Conservation (phyloP, 1,284 basidiomycete genomes). For the Marasmius fiardii region DNA sequence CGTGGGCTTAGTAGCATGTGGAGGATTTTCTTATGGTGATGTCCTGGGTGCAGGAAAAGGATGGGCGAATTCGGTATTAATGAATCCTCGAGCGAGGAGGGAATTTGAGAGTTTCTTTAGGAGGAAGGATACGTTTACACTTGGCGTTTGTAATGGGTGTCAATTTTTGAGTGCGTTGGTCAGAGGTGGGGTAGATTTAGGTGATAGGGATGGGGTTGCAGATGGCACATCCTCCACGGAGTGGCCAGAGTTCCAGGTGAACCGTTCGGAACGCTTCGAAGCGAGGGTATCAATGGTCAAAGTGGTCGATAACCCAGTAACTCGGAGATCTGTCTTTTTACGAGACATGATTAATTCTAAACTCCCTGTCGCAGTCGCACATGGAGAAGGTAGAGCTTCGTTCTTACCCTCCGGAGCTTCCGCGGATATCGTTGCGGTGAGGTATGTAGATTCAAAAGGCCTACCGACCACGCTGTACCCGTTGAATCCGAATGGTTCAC, state of each 20-base stretch:
- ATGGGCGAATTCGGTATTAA: constrained; percentile 93
- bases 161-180: constrained; percentile 89
- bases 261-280: constrained; percentile 90
- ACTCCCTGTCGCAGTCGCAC: constrained; percentile 92
- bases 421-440: constrained; percentile 58
- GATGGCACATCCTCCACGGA: constrained; percentile 81
- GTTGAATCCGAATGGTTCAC: constrained; percentile 94
- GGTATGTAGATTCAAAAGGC: constrained; percentile 75
- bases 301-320: constrained; percentile 58
- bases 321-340: constrained; percentile 77
- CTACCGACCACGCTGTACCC: constrained; percentile 76
- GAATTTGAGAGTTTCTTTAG: constrained; percentile 86
- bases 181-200: neutral
- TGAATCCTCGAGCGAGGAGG: constrained; percentile 69
- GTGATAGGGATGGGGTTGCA: constrained; percentile 28
- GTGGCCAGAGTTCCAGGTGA: constrained; percentile 94
- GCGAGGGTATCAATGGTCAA: constrained; percentile 81
- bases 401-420: constrained; percentile 40
- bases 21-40: constrained; percentile 98
- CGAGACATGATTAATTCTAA: constrained; percentile 84
- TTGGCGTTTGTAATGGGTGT: constrained; percentile 98
- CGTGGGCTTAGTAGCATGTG: constrained; percentile 87
- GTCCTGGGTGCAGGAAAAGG: constrained; percentile 97
- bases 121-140: constrained; percentile 78
- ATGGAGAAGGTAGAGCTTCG: constrained; percentile 89